Base-by-base conservation (phyloP, 2,329 filamentous ascomycete species). In the Beauveria sp. region DNA sequence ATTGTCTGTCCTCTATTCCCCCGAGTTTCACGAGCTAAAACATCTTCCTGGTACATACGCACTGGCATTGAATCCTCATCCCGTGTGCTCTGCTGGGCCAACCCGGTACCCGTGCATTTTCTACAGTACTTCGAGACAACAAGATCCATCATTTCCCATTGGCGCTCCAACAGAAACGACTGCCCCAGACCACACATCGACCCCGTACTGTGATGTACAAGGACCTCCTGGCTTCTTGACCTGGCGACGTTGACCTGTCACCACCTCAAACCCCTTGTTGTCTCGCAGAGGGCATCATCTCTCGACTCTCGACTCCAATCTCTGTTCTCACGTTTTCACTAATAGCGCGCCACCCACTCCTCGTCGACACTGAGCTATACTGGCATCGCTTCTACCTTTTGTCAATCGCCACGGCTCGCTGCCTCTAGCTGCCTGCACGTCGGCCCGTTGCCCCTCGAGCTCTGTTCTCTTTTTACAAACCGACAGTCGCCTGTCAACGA, bases 171-270 rank as follows among this genome's bases (percentile, higher is more conserved):
- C 12, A 37, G 34, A 16, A 37, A 37, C 34, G 34, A 5, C 34
- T 37, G 34, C 34, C 34, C 34, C 34, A 16, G 34, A 37, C 34
- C 34, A 37, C 34, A 16, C 34, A 37, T 34, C 34, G 18, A 47
- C 46, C 44, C 55, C 46, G 43, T 58, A 58, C 55, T 16, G 16
- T 28, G 34, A 43, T 43, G 43, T 53, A 37, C 48, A 59, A 59
- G 26, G 40, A 44, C 56, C 40, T 59, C 48, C 56, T 59, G 56
- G 56, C 50, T 59, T 48, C 44, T 46, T 28, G 10, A 59, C n/a
- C 56, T 46, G 56, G 48, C 28, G 46, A 58, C 55, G 51, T 51
- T 24, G 37, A 58, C 55, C 30, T 58, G 44, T 24, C 47, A 50
- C 46, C 44, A 51, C 37, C 46, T 18, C 46, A 10, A 26, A 24